Evolutionary conservation across 208 protist species (phyloP).

Genomic region (Acanthamoeba triangularis): DNA sequence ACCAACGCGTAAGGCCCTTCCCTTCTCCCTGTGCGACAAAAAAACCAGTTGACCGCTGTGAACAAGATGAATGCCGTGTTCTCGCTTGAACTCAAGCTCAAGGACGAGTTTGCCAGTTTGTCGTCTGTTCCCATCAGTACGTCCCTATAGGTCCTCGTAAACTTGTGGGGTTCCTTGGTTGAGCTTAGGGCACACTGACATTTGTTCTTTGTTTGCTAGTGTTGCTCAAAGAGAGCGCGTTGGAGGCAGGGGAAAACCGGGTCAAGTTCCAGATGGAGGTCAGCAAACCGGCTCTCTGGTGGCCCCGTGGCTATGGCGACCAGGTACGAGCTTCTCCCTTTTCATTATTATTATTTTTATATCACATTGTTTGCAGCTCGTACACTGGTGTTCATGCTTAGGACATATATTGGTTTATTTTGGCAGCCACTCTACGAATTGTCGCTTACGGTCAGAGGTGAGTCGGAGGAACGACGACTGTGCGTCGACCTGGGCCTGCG

Average conservation of each 20-base stretch:
- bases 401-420: background rate
- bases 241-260: conserved; percentile 21
- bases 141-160: background rate
- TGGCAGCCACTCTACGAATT: conserved; percentile 19
- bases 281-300: conserved; percentile 78
- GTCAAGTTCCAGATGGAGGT: conserved; percentile 56
- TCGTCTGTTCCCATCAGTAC: conserved; percentile 28
- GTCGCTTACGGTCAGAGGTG: background rate
- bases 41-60: background rate
- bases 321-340: background rate
- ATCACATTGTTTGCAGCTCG: no score
- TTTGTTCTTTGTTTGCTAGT: background rate
- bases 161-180: background rate
- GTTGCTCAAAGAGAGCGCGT: conserved; percentile 10
- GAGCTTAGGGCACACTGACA: background rate
- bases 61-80: conserved; percentile 43
- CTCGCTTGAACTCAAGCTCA: conserved; percentile 27
- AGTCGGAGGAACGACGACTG: conserved; percentile 32
- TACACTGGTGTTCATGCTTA: background rate
- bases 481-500: conserved; percentile 35
- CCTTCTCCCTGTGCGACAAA: background rate
- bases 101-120: conserved; percentile 27
- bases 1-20: background rate
- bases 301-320: conserved; percentile 79
- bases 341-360: background rate